Base-by-base conservation (phyloP, 2,329 filamentous ascomycete species). In the Laburnicola sp. region DNA sequence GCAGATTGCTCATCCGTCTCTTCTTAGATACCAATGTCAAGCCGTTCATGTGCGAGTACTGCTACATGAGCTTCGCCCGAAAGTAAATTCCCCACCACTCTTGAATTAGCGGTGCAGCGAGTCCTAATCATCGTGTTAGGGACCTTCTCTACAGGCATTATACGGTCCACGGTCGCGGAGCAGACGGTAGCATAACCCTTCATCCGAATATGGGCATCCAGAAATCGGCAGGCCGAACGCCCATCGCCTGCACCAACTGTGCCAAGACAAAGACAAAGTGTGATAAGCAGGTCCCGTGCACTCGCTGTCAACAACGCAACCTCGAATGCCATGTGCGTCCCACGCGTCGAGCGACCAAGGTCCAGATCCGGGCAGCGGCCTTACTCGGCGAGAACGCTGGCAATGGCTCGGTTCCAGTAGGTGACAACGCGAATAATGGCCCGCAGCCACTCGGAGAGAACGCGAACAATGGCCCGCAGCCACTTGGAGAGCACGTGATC, bases 241-340 rank as follows among this genome's bases (percentile, higher is more conserved):
- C 78, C 8, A 80, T 80, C 53, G 78, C 78, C 25, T 80, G 78
- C 68, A 79, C 74, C 62, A 80, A 80, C 51, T 80, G 78, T 56
- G 78, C 78, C 7, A 80, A 80, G 64, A 80, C 78, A 3, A 80
- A 80, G 70, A 80, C 78, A 9, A 80, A 80, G 55, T 80, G 78
- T 55, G 78, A 80, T 56, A 80, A 80, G 68, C 80, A 80, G 65
- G 80, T 80, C 49, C 78, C 78, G n/a, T 80, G 78, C 68, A 78
- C 73, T 59, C 71, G 78, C 51, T 80, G 78, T 68, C 76, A 75
- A n/a, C 72, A 74, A 11, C 66, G 78, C 40, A 79, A 79, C 54
- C 70, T 80, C 36, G 69, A 73, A 50, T 80, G 78, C 64, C 69
- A 66, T 37, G 61, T 80, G 30, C 69, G 78, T 39, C 78, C 78